phyloP scores from a whole-genome alignment of 2,329 filamentous ascomycete genomes.

The Albifimbria verrucaria region DNA sequence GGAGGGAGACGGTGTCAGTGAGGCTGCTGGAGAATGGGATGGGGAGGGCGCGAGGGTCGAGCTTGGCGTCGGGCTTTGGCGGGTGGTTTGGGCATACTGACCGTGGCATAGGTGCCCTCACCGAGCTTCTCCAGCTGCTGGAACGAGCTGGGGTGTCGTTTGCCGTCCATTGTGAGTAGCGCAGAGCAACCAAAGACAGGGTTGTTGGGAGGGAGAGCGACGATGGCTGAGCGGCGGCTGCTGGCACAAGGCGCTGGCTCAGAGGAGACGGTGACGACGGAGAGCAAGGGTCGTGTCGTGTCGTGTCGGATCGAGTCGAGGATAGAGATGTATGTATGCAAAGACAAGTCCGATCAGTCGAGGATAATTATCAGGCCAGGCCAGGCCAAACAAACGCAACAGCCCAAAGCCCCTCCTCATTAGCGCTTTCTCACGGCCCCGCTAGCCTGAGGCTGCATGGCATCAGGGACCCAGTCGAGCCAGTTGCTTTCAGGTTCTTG shows the following conservation, averaged over 20 bases:
- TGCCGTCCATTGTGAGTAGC: slow-evolving; percentile 71
- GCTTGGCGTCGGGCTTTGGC: background rate
- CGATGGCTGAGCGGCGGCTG: no score
- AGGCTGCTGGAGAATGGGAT: background rate
- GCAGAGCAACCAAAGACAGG: background rate
- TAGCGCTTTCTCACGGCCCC: background rate
- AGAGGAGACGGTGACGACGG: no score
- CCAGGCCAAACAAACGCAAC: background rate
- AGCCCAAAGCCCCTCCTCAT: background rate
- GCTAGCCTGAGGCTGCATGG: background rate
- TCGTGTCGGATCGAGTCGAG: no score
- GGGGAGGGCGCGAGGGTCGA: background rate
- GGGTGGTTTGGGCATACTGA: slow-evolving; percentile 49
- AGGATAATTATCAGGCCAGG: background rate
- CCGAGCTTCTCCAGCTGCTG: slow-evolving; percentile 99
- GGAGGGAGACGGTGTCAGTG: slow-evolving; percentile 10
- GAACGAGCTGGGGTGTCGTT: slow-evolving; percentile 92
- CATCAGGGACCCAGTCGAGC: background rate
- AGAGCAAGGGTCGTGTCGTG: no score
- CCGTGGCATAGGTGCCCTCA: slow-evolving; percentile 97
- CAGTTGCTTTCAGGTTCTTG: no score
- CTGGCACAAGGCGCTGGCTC: no score
- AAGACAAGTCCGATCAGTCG: no score
- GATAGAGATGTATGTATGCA: no score
- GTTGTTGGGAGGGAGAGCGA: no score